Evolutionary conservation across 2,329 filamentous ascomycete genomes (phyloP).

Genomic region (Exophiala sp.): DNA sequence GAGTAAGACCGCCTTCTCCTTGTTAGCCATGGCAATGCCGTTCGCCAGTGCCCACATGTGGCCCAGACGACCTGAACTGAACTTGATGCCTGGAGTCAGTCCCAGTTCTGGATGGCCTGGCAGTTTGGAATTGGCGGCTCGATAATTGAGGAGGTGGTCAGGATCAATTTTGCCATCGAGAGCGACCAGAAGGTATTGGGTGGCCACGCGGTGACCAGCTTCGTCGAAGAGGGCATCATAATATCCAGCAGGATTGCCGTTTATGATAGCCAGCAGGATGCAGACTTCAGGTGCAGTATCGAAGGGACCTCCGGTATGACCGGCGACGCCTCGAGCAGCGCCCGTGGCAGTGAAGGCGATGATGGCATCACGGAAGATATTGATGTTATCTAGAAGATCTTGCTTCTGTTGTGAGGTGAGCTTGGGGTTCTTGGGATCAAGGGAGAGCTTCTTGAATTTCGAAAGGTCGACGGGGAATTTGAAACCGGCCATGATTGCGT

Average conservation of each 20-base stretch:
- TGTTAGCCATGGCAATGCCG: conserved; percentile 36
- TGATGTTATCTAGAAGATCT: conserved; percentile 37
- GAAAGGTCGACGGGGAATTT: conserved; percentile 32
- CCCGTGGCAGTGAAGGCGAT: conserved; percentile 38
- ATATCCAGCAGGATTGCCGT: conserved; percentile 33
- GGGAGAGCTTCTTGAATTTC: conserved; percentile 35
- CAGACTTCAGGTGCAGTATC: conserved; percentile 40
- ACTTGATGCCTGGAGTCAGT: conserved; percentile 37
- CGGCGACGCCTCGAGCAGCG: conserved; percentile 35
- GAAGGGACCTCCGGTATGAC: conserved; percentile 39
- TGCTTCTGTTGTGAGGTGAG: conserved; percentile 35
- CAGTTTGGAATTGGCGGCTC: conserved; percentile 38
- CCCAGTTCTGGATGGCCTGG: conserved; percentile 39
- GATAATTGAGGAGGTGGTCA: conserved; percentile 39
- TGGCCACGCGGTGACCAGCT: conserved; percentile 39
- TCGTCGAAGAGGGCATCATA: conserved; percentile 37
- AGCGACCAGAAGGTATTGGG: conserved; percentile 37
- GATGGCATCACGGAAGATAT: conserved; percentile 38
- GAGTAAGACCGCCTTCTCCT: conserved; percentile 35
- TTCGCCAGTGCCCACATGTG: conserved; percentile 40
- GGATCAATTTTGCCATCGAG: conserved; percentile 35
- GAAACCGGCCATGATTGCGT: conserved; percentile 9
- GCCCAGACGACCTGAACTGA: conserved; percentile 39
- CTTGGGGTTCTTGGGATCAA: conserved; percentile 34
- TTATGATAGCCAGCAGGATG: conserved; percentile 36